Evolutionary conservation across 768 basidiomycete species (phyloP).

Genomic region (Xanthoconium purpureum): DNA sequence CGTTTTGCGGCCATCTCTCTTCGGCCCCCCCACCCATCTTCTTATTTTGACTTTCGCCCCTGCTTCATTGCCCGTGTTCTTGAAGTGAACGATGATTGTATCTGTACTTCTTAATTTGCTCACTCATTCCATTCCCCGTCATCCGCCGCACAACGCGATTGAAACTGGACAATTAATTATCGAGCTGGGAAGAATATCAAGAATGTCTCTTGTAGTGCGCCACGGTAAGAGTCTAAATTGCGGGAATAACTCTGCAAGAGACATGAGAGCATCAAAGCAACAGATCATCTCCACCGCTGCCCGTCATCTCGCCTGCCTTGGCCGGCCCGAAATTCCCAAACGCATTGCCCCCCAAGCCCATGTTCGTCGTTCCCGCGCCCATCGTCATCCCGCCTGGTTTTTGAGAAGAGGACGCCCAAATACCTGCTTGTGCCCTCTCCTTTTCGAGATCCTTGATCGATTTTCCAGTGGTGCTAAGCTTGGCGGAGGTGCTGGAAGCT

Average conservation of each 20-base stretch:
- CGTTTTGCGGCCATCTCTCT: conserved; percentile 13
- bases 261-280: conserved; percentile 32
- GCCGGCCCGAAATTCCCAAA: conserved; percentile 37
- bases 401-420: conserved; percentile 58
- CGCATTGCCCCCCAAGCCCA: conserved; percentile 11
- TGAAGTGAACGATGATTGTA: conserved; percentile 38
- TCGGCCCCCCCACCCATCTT: conserved; percentile 6
- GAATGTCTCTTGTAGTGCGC: background rate
- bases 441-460: conserved; percentile 87
- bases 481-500: conserved; percentile 28
- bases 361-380: conserved; percentile 2
- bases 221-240: conserved; percentile 8
- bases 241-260: background rate
- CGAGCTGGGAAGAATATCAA: background rate
- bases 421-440: conserved; percentile 76
- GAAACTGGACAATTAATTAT: conserved; percentile 17
- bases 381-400: conserved; percentile 18
- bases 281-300: conserved; percentile 42
- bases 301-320: conserved; percentile 16
- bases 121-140: conserved; percentile 16
- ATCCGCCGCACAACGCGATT: conserved; percentile 21
- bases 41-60: conserved; percentile 18
- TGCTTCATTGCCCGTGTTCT: conserved; percentile 25
- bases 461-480: conserved; percentile 49
- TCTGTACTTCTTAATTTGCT: conserved; percentile 37